A percentile compares a stretch with the other conserved stretches of the same genome.
Conservation (phyloP, 306 rosid species). For the Bauhinia variegata region DNA sequence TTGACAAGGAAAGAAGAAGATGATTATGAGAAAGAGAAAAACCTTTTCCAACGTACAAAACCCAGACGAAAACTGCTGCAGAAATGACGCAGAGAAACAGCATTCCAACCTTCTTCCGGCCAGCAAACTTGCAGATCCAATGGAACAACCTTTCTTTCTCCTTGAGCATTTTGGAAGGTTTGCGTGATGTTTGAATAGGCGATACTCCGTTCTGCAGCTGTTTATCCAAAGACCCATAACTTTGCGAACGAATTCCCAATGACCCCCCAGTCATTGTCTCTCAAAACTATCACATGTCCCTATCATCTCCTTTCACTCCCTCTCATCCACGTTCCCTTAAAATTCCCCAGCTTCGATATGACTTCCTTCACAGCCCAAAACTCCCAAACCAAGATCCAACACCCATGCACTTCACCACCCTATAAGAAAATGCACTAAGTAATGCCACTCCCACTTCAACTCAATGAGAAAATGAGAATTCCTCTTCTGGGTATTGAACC, state of each 20-base stretch:
- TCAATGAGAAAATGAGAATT: slow-evolving; percentile 20
- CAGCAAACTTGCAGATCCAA: slow-evolving; percentile 87
- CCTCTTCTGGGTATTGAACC: background rate
- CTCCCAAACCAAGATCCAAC: slow-evolving; percentile 12
- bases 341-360: slow-evolving; percentile 3
- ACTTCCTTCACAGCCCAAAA: slow-evolving; percentile 2
- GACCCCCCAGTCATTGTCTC: slow-evolving; percentile 84
- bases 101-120: slow-evolving; percentile 89
- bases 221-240: slow-evolving; percentile 86
- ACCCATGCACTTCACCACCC: slow-evolving; percentile 41
- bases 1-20: background rate
- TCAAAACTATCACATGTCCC: slow-evolving; percentile 44
- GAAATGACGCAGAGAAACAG: slow-evolving; percentile 75
- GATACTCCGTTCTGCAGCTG: slow-evolving; percentile 62
- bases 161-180: slow-evolving; percentile 81
- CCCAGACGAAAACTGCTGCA: slow-evolving; percentile 81
- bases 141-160: slow-evolving; percentile 74
- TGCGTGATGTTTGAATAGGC: slow-evolving; percentile 68
- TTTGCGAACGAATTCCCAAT: slow-evolving; percentile 83
- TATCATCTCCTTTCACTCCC: slow-evolving; percentile 61
- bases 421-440: slow-evolving; percentile 44
- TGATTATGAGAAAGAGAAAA: slow-evolving; percentile 7
- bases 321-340: slow-evolving; percentile 39
- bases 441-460: slow-evolving; percentile 40
- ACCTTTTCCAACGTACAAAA: slow-evolving; percentile 88